phyloP scores from a whole-genome alignment of 116 monocot species.

The Cymodocea nodosa region DNA sequence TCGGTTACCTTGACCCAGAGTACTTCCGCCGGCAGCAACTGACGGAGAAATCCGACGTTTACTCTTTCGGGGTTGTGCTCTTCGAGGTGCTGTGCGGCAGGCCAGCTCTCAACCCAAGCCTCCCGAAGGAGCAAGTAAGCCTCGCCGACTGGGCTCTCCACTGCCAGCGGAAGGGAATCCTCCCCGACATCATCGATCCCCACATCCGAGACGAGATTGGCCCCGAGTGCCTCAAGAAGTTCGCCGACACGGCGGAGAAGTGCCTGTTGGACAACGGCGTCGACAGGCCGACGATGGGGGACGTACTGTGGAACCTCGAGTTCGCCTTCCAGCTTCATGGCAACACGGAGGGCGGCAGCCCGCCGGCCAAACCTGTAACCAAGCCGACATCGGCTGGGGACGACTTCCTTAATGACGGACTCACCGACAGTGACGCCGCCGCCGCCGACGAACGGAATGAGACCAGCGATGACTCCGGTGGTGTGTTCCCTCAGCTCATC shows the following conservation, averaged over 20 bases:
- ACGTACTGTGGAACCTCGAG: slow-evolving; percentile 87
- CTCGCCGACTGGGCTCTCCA: slow-evolving; percentile 65
- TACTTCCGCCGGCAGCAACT: slow-evolving; percentile 84
- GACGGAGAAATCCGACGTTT: slow-evolving; percentile 38
- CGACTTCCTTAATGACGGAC: neutral
- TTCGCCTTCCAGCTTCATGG: slow-evolving; percentile 68
- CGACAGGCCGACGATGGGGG: slow-evolving; percentile 73
- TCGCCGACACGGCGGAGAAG: slow-evolving; percentile 56
- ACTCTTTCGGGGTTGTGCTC: slow-evolving; percentile 90
- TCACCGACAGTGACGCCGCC: neutral
- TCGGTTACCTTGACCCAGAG: slow-evolving; percentile 87
- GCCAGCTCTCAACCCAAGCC: slow-evolving; percentile 57
- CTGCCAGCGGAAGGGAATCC: slow-evolving; percentile 23
- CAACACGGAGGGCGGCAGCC: slow-evolving; percentile 11
- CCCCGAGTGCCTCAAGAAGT: slow-evolving; percentile 62
- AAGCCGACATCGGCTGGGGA: neutral
- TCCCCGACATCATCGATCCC: slow-evolving; percentile 56
- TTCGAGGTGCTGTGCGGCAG: slow-evolving; percentile 71
- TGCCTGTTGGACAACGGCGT: slow-evolving; percentile 50
- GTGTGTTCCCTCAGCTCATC: slow-evolving; percentile 49
- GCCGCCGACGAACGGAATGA: slow-evolving; percentile 13
- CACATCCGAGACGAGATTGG: slow-evolving; percentile 35
- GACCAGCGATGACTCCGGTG: slow-evolving; percentile 20
- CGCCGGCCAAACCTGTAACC: neutral
- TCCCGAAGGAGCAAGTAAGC: slow-evolving; percentile 65